Percentiles rank a stretch among this genome's conserved stretches.
These are phyloP conservation scores for Colletotrichum caudatum DNA, from an alignment of 2,329 filamentous ascomycete genomes.

Conservation along the genomic window DNA sequence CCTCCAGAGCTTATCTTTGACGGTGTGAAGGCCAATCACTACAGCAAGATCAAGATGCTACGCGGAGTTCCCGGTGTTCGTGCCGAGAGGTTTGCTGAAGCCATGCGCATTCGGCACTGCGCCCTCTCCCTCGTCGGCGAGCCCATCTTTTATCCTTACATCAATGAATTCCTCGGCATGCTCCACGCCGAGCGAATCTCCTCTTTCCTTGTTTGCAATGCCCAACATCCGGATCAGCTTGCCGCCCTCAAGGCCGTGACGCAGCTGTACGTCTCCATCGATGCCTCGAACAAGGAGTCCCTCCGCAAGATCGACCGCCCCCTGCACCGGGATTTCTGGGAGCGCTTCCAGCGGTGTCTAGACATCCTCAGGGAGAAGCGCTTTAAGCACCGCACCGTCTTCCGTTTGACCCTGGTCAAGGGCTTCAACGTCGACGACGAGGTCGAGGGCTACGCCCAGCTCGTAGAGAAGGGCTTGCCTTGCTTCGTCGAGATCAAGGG, in stretches of 20 bases:
- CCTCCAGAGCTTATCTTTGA: constrained; percentile 89
- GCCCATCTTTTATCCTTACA: constrained; percentile 98
- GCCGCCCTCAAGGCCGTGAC: constrained; percentile 86
- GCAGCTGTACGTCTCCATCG: constrained; percentile 96
- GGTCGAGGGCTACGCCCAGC: constrained; percentile 87
- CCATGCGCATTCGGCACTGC: constrained; percentile 93
- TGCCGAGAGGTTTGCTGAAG: constrained; percentile 91
- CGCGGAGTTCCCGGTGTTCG: constrained; percentile 92
- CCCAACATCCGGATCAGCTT: constrained; percentile 93
- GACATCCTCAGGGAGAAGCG: constrained; percentile 89
- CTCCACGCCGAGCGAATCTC: constrained; percentile 89
- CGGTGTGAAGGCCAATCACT: constrained; percentile 91
- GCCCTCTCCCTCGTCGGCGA: constrained; percentile 93
- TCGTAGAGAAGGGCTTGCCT: constrained; percentile 87
- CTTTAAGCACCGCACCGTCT: constrained; percentile 90
- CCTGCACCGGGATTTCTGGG: constrained; percentile 96
- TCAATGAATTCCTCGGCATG: constrained; percentile 89
- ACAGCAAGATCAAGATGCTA: constrained; percentile 98
- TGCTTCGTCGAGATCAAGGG: constrained; percentile 97
- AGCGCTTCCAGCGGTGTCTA: constrained; percentile 90
- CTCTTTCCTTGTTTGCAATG: constrained; percentile 96
- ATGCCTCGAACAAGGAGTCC: constrained; percentile 90
- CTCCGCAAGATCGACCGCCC: constrained; percentile 91
- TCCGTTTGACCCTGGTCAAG: constrained; percentile 94
- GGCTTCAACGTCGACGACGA: constrained; percentile 98